Base-by-base conservation (phyloP, 1,284 basidiomycete species). In the Xerocomus minutiporus region DNA sequence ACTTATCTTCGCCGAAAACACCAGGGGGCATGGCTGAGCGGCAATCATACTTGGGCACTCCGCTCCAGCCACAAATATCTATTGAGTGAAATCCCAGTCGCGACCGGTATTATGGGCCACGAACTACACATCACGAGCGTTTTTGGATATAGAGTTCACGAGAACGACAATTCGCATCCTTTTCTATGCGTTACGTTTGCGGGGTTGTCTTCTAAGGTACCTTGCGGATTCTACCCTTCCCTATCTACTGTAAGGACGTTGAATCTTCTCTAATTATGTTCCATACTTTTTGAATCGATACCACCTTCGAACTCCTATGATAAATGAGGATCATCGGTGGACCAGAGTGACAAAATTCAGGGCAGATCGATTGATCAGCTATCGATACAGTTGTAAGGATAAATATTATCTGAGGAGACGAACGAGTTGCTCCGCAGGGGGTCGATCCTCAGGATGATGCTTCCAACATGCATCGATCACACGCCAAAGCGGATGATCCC, bases 1-100 rank as follows among this genome's bases (percentile, higher is more conserved):
- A 78, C 69, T 75, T 68, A 71, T 64, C 67, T 57, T 57, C 68
- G 48, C 62, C 65, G 54, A 67, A 65, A 59, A 65, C 71, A 50
- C 59, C 75, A 71, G 76, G 74, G 51, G 74, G 71, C 50, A 81
- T 77, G 73, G 64, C 66, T 46, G 71, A 82, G 62, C 73, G 71
- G 39, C 70, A 75, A 58, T 68, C 73, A 2, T 70, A 71, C 48
- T 61, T 67, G 41, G 57, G 67, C 34, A 57, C 58, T 34, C 62
- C 67, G 17, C 67, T 78, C 36, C 71, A 69, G 51, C 73, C 65
- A 55, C 71, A 80, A 39, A 74, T 77, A 60, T 79, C 81, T 17
- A 81, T 78, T 50, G 77, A 81, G 65, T 81, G 59, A 72, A 56
- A 12, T 1, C 29, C 52, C 2, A 23, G 11, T 42, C 26, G 12